Conservation (phyloP, 257 asterid genomes). For the Fraxinus americana region DNA sequence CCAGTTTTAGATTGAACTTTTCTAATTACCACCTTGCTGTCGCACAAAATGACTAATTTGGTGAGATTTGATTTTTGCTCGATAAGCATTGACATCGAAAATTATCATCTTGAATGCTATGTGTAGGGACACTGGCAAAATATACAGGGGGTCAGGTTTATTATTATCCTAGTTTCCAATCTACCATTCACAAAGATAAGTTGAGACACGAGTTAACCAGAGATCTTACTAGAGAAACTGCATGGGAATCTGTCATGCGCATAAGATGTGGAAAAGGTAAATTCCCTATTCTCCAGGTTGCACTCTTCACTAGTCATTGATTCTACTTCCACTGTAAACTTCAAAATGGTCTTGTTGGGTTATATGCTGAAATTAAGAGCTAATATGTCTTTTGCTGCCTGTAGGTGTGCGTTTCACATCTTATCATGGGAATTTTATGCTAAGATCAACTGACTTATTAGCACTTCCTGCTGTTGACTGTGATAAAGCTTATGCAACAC, state of each 20-base stretch:
- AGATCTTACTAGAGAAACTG: slow-evolving; percentile 96
- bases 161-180: slow-evolving; percentile 80
- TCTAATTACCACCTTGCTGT: neutral
- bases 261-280: slow-evolving; percentile 99
- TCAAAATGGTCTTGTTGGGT: slow-evolving; percentile 14
- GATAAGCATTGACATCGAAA: slow-evolving; percentile 7
- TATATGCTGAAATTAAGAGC: slow-evolving; percentile 24
- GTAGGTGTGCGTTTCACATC: slow-evolving; percentile 95
- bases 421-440: slow-evolving; percentile 97
- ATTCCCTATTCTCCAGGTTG: slow-evolving; percentile 15
- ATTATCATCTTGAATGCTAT: slow-evolving; percentile 27
- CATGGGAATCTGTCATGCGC: slow-evolving; percentile 99
- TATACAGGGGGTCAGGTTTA: slow-evolving; percentile 99
- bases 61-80: slow-evolving; percentile 7
- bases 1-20: neutral
- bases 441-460: slow-evolving; percentile 89
- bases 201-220: slow-evolving; percentile 80
- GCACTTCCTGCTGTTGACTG: slow-evolving; percentile 99
- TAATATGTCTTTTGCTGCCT: slow-evolving; percentile 24
- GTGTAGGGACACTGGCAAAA: slow-evolving; percentile 86
- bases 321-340: slow-evolving; percentile 1
- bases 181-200: slow-evolving; percentile 70
- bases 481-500: slow-evolving; percentile 96
- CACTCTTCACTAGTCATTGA: neutral
- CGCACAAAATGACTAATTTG: neutral